Evolutionary conservation across 257 asterid genomes (phyloP).

Genomic region (Solanum bukasovii): DNA sequence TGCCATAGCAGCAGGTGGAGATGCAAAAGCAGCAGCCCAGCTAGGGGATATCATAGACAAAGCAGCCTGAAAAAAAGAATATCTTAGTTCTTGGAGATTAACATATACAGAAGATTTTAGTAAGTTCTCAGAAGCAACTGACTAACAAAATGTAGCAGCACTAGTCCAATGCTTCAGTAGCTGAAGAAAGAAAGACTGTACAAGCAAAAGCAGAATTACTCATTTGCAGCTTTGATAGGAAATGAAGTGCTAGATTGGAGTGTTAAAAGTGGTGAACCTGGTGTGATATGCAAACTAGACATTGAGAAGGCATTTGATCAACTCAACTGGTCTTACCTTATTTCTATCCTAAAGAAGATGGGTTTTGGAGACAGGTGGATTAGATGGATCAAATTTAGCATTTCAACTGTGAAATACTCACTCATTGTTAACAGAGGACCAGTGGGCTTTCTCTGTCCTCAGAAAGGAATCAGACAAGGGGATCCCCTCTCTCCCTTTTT

Average conservation of each 20-base stretch:
- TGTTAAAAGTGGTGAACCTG: neutral
- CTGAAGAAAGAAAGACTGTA: neutral
- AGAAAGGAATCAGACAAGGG: neutral
- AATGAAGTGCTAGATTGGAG: neutral
- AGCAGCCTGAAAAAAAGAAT: constrained; percentile 57
- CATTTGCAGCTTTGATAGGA: neutral
- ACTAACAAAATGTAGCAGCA: neutral
- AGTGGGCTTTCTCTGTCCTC: neutral
- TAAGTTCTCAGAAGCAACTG: neutral
- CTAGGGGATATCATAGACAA: constrained; percentile 92
- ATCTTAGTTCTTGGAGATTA: neutral
- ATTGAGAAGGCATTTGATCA: neutral
- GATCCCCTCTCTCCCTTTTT: neutral
- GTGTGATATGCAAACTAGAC: neutral
- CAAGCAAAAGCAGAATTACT: neutral
- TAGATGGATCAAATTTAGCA: neutral
- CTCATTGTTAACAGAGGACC: neutral
- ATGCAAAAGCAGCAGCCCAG: constrained; percentile 99
- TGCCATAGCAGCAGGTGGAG: constrained; percentile 99
- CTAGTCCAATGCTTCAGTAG: neutral
- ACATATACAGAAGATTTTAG: neutral
- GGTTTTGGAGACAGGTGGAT: neutral
- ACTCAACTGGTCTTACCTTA: neutral
- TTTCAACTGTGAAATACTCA: neutral
- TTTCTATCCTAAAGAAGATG: neutral